phyloP scores from a whole-genome alignment of 768 basidiomycete genomes.

The Ramaria rubella region DNA sequence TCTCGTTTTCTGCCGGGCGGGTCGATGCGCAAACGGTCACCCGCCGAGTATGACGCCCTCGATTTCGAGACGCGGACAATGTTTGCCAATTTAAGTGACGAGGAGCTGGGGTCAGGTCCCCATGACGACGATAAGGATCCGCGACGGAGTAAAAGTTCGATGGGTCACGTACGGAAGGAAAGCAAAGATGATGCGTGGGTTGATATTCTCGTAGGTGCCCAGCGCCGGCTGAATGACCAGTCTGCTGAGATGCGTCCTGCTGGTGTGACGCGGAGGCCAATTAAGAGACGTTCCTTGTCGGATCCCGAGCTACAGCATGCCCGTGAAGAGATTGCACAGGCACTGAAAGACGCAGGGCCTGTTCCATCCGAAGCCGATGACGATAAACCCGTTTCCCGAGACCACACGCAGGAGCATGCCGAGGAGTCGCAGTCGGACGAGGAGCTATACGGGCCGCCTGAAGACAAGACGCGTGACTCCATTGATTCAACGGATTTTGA shows the following conservation, averaged over 20 bases:
- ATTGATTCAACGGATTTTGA: slow-evolving; percentile 12
- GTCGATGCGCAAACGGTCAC: slow-evolving; percentile 2
- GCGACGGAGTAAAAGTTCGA: slow-evolving; percentile 36
- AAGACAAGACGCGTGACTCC: slow-evolving; percentile 7
- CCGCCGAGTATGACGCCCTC: slow-evolving; percentile 66
- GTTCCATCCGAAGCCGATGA: slow-evolving; percentile 18
- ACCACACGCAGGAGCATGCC: neutral
- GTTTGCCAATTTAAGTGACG: slow-evolving; percentile 54
- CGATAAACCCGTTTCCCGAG: slow-evolving; percentile 7
- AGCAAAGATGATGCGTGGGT: slow-evolving; percentile 78
- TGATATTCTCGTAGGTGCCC: slow-evolving; percentile 58
- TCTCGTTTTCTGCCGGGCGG: slow-evolving; percentile 2
- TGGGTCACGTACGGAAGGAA: slow-evolving; percentile 33
- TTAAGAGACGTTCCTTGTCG: slow-evolving; percentile 23
- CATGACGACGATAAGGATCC: slow-evolving; percentile 25
- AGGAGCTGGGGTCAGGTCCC: slow-evolving; percentile 29
- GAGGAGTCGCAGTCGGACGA: neutral
- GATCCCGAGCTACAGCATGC: slow-evolving; percentile 68
- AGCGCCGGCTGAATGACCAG: neutral
- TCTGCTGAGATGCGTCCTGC: neutral
- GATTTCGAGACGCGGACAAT: slow-evolving; percentile 69
- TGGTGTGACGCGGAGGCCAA: slow-evolving; percentile 11
- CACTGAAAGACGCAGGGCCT: slow-evolving; percentile 28
- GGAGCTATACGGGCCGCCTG: neutral
- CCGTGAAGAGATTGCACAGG: slow-evolving; percentile 66